Conservation (phyloP, 139 green algal species). For the Microglena sp. region DNA sequence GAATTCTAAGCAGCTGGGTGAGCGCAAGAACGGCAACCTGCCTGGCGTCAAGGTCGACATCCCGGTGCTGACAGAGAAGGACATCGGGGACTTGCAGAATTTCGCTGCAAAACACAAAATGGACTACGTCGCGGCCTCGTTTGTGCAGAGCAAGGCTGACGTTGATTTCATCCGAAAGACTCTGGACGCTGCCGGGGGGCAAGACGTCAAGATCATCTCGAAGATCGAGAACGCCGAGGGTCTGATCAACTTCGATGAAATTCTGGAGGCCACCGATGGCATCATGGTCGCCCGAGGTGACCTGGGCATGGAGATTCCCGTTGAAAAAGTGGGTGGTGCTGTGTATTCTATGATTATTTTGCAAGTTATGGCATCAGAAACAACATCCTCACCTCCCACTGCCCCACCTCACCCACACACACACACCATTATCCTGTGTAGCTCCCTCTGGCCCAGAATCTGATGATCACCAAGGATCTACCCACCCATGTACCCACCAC, state of each 20-base stretch:
- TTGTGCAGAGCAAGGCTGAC: constrained; percentile 42
- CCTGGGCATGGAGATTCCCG: constrained; percentile 56
- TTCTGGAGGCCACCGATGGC: constrained; percentile 55
- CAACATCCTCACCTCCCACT: too few relatives aligned
- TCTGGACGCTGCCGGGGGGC: constrained; percentile 40
- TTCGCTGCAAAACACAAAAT: constrained; percentile 49
- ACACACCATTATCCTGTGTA: not conserved
- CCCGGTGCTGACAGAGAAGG: constrained; percentile 55
- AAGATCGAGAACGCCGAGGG: constrained; percentile 65
- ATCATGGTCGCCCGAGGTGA: constrained; percentile 59
- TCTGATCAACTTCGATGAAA: constrained; percentile 53
- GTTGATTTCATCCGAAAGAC: constrained; percentile 47
- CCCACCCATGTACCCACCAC: too few relatives aligned
- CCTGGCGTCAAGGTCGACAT: constrained; percentile 71
- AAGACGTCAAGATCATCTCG: constrained; percentile 49
- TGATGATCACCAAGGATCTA: too few relatives aligned
- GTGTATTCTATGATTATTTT: too few relatives aligned
- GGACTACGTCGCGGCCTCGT: constrained; percentile 50
- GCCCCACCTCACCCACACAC: too few relatives aligned
- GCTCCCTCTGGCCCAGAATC: too few relatives aligned
- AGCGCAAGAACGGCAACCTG: constrained; percentile 61
- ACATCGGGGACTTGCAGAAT: constrained; percentile 54
- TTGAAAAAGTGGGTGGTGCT: constrained; percentile 35
- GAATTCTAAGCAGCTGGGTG: constrained; percentile 38
- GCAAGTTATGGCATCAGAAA: not conserved